phyloP scores from a whole-genome alignment of 2,329 filamentous ascomycete genomes.

The Phialophora expanda region DNA sequence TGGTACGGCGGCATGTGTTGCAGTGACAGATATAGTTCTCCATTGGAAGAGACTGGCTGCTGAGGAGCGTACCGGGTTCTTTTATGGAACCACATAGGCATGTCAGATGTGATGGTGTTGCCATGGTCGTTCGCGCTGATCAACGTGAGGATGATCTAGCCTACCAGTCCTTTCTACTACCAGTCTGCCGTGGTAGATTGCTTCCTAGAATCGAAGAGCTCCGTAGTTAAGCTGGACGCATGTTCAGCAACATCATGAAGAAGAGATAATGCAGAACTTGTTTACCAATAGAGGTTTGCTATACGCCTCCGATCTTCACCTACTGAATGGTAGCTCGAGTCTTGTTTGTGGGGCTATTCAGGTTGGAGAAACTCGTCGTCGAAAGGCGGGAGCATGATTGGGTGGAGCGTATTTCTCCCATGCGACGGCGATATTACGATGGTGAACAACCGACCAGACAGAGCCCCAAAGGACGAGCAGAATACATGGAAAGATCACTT shows the following conservation, averaged over 20 bases:
- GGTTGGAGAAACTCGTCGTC: neutral
- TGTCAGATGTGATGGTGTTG: conserved; percentile 14
- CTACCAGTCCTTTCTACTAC: neutral
- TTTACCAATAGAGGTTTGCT: neutral
- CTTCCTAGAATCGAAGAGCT: neutral
- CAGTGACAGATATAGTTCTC: conserved; percentile 53
- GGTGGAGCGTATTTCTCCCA: neutral
- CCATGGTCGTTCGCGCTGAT: conserved; percentile 12
- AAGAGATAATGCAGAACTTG: neutral
- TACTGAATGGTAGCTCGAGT: too few relatives aligned
- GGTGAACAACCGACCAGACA: neutral
- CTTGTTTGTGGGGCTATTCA: too few relatives aligned
- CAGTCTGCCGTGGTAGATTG: neutral
- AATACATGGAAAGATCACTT: neutral
- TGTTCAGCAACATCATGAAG: neutral
- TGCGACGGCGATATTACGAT: neutral
- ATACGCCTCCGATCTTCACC: neutral
- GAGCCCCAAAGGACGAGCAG: neutral
- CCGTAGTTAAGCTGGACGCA: neutral
- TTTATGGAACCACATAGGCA: conserved; percentile 31
- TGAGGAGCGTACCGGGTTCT: conserved; percentile 28
- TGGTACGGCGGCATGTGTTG: conserved; percentile 55
- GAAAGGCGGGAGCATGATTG: neutral
- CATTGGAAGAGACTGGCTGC: conserved; percentile 17
- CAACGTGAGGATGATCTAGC: neutral